Percentiles rank a stretch among this genome's conserved stretches.
Evolutionary conservation across 768 basidiomycete species (phyloP).

Genomic region (Chalciporus piperatus): DNA sequence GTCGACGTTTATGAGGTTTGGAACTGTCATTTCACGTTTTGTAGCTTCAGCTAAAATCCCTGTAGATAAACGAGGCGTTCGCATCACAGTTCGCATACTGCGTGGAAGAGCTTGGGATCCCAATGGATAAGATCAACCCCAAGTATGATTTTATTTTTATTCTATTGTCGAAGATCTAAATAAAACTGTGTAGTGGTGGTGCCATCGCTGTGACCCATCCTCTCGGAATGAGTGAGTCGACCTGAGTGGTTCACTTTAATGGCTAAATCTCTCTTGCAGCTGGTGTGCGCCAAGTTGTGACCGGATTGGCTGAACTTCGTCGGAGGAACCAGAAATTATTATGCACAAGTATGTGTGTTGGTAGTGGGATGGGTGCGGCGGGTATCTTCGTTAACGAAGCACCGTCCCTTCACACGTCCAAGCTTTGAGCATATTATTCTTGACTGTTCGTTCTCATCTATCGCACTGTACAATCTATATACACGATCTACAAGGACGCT

Average conservation of each 20-base stretch:
- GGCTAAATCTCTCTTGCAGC: slow-evolving; percentile 41
- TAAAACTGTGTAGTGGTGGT: slow-evolving; percentile 57
- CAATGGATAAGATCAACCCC: slow-evolving; percentile 81
- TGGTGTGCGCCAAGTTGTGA: slow-evolving; percentile 83
- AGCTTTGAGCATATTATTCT: slow-evolving; percentile 20
- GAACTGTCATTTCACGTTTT: background rate
- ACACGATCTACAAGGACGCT: background rate
- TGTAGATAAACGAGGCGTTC: slow-evolving; percentile 85
- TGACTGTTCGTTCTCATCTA: background rate
- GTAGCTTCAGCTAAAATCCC: background rate
- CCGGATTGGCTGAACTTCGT: slow-evolving; percentile 80
- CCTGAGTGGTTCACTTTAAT: slow-evolving; percentile 4
- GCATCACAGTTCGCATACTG: slow-evolving; percentile 94
- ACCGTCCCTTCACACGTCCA: slow-evolving; percentile 18
- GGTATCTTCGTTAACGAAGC: slow-evolving; percentile 76
- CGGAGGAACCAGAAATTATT: slow-evolving; percentile 66
- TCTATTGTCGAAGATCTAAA: background rate
- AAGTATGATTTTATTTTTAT: slow-evolving; percentile 47
- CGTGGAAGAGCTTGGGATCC: slow-evolving; percentile 73
- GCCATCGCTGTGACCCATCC: slow-evolving; percentile 84
- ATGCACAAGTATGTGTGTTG: slow-evolving; percentile 80
- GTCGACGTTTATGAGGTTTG: slow-evolving; percentile 73
- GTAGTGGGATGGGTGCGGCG: slow-evolving; percentile 89
- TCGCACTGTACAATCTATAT: background rate
- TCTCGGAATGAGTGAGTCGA: slow-evolving; percentile 72